phyloP scores from a whole-genome alignment of 2,329 filamentous ascomycete genomes.

The Talaromyces piceae region DNA sequence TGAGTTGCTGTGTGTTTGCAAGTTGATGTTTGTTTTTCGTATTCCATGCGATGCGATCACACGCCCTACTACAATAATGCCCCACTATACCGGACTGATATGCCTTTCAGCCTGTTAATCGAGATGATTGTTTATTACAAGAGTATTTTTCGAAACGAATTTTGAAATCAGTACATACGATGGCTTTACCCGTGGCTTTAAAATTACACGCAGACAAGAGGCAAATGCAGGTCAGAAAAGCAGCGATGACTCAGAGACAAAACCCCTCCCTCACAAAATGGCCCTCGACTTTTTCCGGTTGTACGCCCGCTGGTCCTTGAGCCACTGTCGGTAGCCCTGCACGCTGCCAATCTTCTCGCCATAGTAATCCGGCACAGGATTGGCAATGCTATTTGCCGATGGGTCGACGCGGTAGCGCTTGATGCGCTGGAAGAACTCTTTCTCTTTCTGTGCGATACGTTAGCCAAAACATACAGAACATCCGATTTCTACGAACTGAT shows the following conservation, averaged over 20 bases:
- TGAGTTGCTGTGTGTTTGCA: background rate
- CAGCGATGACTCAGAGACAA: background rate
- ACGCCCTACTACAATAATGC: too few relatives aligned
- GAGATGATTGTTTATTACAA: too few relatives aligned
- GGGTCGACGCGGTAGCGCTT: conserved; percentile 91
- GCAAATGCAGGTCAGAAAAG: background rate
- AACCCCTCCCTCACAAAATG: conserved; percentile 25
- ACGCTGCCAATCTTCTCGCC: conserved; percentile 97
- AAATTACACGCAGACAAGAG: background rate
- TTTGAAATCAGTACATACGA: too few relatives aligned
- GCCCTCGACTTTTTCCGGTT: conserved; percentile 69
- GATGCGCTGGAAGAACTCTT: conserved; percentile 84
- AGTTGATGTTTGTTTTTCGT: too few relatives aligned
- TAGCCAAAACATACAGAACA: too few relatives aligned
- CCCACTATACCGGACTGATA: too few relatives aligned
- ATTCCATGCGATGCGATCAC: too few relatives aligned
- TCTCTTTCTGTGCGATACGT: conserved; percentile 65
- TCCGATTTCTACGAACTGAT: background rate
- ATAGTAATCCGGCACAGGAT: conserved; percentile 96
- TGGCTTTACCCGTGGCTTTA: too few relatives aligned
- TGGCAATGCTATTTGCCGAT: conserved; percentile 76
- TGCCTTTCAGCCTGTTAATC: too few relatives aligned
- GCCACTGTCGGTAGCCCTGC: conserved; percentile 82
- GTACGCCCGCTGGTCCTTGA: conserved; percentile 96
- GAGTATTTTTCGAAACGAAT: too few relatives aligned